Evolutionary conservation across 352 stramenopile genomes (phyloP).

Genomic region (Phytopythium delawarense): DNA sequence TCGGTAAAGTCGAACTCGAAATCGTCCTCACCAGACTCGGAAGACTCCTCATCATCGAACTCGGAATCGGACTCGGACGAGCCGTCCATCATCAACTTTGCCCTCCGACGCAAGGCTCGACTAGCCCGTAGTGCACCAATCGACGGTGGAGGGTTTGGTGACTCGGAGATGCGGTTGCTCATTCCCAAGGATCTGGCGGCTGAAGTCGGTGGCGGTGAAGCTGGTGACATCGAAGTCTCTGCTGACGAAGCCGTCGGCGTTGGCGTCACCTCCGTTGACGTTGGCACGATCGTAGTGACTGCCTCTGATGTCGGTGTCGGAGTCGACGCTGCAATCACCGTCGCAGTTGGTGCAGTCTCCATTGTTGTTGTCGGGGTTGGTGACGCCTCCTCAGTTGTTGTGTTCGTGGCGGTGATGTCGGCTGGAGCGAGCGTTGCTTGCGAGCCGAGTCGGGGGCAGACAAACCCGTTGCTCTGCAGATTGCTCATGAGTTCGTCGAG

Average conservation of each 20-base stretch:
- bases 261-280: not conserved
- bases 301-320: not conserved
- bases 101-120: not conserved
- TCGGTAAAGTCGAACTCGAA: not conserved
- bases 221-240: not conserved
- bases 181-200: not conserved
- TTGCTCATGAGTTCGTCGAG: slow-evolving; percentile 24
- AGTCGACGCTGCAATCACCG: not conserved
- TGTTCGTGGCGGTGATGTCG: not conserved
- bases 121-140: not conserved
- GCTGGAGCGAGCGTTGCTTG: not conserved
- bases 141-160: not conserved
- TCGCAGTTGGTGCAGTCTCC: not conserved
- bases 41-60: not conserved
- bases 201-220: not conserved
- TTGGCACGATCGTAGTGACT: not conserved
- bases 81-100: not conserved
- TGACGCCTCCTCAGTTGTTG: not conserved
- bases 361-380: not conserved
- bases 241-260: not conserved
- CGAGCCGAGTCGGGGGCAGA: slow-evolving; percentile 15
- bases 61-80: not conserved
- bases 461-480: slow-evolving; percentile 20
- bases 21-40: not conserved
- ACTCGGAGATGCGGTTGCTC: not conserved